phyloP scores from a whole-genome alignment of 352 stramenopile species.

The Globisporangium nunn region DNA sequence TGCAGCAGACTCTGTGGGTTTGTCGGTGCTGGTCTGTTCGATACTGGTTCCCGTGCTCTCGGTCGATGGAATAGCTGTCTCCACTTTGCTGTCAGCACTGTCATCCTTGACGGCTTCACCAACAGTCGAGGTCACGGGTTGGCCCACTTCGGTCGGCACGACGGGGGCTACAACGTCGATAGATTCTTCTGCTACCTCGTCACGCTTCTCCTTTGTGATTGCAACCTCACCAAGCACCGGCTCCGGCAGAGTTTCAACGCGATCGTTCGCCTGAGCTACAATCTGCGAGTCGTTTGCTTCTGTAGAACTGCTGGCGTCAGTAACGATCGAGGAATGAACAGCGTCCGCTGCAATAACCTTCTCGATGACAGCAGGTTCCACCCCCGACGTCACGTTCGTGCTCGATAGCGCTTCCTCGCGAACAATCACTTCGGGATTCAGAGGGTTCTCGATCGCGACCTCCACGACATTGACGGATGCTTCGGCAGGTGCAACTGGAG shows the following conservation, averaged over 20 bases:
- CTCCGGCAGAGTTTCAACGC: background rate
- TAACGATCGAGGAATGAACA: background rate
- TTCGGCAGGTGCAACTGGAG: background rate
- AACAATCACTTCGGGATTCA: slow-evolving; percentile 10
- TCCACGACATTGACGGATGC: slow-evolving; percentile 4
- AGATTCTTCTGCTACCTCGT: background rate
- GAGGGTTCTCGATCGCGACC: slow-evolving; percentile 6
- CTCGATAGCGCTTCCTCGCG: background rate
- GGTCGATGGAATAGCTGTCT: background rate
- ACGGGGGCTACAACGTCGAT: background rate
- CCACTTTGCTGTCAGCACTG: background rate
- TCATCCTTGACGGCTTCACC: background rate
- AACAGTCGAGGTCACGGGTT: background rate
- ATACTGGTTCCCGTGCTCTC: background rate
- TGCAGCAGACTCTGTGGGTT: background rate
- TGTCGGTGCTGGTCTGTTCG: background rate
- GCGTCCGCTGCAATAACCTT: background rate
- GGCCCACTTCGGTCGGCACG: background rate
- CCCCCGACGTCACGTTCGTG: background rate
- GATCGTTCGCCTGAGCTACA: background rate
- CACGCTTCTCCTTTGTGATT: background rate
- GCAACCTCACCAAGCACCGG: background rate
- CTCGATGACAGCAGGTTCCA: background rate
- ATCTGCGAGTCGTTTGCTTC: background rate
- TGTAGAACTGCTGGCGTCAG: background rate